Evolutionary conservation across 768 basidiomycete genomes (phyloP).

Genomic region (Rossbeevera mucosa): DNA sequence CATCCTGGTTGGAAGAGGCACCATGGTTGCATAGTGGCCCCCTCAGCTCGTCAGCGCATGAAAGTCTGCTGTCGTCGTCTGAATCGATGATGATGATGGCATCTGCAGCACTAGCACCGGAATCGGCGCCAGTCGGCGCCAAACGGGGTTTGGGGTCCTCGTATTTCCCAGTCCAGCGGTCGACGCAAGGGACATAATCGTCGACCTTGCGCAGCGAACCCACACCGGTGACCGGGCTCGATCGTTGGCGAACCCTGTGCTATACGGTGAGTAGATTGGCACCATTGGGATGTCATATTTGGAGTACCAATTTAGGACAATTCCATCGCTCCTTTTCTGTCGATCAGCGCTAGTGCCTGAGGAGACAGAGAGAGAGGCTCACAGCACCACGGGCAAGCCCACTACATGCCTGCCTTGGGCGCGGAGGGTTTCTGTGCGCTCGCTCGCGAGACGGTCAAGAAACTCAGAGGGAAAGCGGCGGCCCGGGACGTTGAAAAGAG

Average conservation of each 20-base stretch:
- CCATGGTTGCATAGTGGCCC: background rate
- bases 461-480: constrained; percentile 8
- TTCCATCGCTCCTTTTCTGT: constrained; percentile 23
- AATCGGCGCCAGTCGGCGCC: background rate
- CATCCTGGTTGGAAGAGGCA: background rate
- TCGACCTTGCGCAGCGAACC: background rate
- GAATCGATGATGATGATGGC: constrained; percentile 22
- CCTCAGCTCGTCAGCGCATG: background rate
- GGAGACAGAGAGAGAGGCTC: constrained; percentile 6
- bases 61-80: constrained; percentile 12
- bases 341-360: constrained; percentile 4
- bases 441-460: constrained; percentile 12
- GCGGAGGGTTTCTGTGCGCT: constrained; percentile 18
- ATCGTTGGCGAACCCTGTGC: constrained; percentile 14
- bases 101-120: constrained; percentile 11
- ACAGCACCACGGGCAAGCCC: constrained; percentile 25
- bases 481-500: constrained; percentile 1
- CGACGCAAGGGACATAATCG: background rate
- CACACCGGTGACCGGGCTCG: background rate
- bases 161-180: background rate
- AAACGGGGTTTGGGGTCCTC: background rate
- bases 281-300: background rate
- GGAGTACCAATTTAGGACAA: constrained; percentile 28
- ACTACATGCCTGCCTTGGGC: constrained; percentile 22
- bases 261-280: constrained; percentile 8